Evolutionary conservation across 1,284 basidiomycete genomes (phyloP).

Genomic region (Wolfiporia cocos): DNA sequence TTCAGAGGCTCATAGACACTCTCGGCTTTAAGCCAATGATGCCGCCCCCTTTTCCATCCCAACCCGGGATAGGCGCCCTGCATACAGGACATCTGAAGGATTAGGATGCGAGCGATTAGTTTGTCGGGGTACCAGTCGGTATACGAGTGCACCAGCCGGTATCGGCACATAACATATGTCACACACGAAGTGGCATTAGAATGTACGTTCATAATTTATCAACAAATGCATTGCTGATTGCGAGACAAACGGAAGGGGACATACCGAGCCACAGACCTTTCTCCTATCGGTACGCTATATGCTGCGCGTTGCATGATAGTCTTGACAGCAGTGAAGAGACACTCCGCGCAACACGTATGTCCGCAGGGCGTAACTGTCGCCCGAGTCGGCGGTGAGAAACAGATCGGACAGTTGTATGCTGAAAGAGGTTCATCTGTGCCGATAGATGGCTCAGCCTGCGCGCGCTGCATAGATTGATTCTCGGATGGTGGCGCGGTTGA

Average conservation of each 20-base stretch:
- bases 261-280: constrained; percentile 21
- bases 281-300: constrained; percentile 28
- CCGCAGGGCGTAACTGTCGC: constrained; percentile 76
- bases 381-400: constrained; percentile 67
- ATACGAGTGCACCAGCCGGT: no score
- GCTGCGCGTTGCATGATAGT: constrained; percentile 48
- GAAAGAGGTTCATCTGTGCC: constrained; percentile 42
- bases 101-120: not conserved
- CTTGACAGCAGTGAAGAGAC: constrained; percentile 69
- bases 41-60: constrained; percentile 36
- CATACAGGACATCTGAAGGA: constrained; percentile 34
- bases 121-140: not conserved
- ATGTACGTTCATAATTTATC: no score
- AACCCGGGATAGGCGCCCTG: constrained; percentile 31
- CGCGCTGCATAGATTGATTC: not conserved
- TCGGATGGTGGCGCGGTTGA: not conserved
- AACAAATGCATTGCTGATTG: no score
- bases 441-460: not conserved
- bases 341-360: constrained; percentile 70
- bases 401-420: constrained; percentile 69
- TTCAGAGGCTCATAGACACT: constrained; percentile 19
- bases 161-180: no score
- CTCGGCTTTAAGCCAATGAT: constrained; percentile 32
- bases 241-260: no score
- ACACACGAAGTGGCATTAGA: no score